Evolutionary conservation across 2,329 filamentous ascomycete genomes (phyloP).

Genomic region (Colletotrichum tamarilloi): DNA sequence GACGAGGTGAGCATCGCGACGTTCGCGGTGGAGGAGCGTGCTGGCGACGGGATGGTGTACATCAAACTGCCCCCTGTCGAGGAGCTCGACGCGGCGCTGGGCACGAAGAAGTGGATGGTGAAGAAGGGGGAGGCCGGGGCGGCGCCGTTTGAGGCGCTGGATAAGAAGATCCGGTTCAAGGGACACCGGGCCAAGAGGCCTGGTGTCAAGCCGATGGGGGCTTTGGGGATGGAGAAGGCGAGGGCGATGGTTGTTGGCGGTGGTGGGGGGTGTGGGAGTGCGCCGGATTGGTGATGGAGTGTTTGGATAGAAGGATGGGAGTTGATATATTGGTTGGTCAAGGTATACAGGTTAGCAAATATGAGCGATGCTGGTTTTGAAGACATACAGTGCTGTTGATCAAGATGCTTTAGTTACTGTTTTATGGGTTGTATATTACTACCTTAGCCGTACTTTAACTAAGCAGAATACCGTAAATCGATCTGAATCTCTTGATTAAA

Average conservation of each 20-base stretch:
- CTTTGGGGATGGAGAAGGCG: constrained; percentile 49
- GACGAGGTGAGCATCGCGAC: constrained; percentile 81
- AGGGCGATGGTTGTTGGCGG: constrained; percentile 51
- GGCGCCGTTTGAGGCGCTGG: constrained; percentile 55
- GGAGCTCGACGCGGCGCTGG: constrained; percentile 82
- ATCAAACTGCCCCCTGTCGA: constrained; percentile 82
- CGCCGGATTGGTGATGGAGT: constrained; percentile 57
- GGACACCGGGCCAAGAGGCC: constrained; percentile 57
- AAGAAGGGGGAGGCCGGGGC: constrained; percentile 72
- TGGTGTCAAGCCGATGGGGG: constrained; percentile 48
- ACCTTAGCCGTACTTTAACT: no score
- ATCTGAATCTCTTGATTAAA: no score
- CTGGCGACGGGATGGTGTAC: constrained; percentile 78
- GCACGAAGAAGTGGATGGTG: constrained; percentile 83
- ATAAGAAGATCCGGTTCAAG: constrained; percentile 57
- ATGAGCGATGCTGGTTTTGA: neutral
- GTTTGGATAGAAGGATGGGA: neutral
- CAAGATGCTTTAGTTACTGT: neutral
- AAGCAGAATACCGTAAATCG: no score
- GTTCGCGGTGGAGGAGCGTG: constrained; percentile 79
- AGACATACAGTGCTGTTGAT: no score
- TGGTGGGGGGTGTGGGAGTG: constrained; percentile 52
- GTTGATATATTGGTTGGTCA: neutral
- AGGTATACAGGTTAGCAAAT: neutral
- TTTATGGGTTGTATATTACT: no score